These are phyloP conservation scores for Solanum paucissectum DNA, from an alignment of 257 asterid genomes.

Conservation along the genomic window DNA sequence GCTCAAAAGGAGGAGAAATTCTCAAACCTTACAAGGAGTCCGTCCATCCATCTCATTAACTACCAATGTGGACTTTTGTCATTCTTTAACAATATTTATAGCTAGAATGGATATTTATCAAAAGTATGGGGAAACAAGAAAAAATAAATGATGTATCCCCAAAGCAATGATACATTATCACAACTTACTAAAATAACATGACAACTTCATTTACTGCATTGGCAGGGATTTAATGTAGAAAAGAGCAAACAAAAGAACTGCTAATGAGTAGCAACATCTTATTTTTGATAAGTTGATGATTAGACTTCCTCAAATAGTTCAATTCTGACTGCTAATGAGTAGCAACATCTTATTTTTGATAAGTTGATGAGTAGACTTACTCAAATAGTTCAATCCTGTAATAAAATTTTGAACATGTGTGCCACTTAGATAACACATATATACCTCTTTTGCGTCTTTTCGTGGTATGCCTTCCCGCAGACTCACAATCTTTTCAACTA, in stretches of 20 bases:
- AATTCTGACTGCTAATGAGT: not conserved
- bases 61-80: too few relatives aligned
- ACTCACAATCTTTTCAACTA: conserved; percentile 83
- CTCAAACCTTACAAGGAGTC: too few relatives aligned
- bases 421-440: not conserved
- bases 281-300: too few relatives aligned
- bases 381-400: not conserved
- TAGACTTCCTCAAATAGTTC: too few relatives aligned
- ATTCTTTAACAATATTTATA: not conserved
- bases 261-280: not conserved
- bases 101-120: not conserved
- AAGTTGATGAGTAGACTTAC: not conserved
- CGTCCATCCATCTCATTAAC: too few relatives aligned
- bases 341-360: not conserved
- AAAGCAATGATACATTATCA: not conserved
- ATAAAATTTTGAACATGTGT: not conserved
- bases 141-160: not conserved
- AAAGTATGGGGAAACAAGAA: not conserved
- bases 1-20: too few relatives aligned
- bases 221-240: not conserved
- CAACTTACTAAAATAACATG: not conserved
- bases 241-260: not conserved
- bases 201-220: not conserved
- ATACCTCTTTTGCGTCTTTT: conserved; percentile 96
- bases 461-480: conserved; percentile 95